Conservation (phyloP, 2,329 filamentous ascomycete species). For the Apiospora malaysiana region DNA sequence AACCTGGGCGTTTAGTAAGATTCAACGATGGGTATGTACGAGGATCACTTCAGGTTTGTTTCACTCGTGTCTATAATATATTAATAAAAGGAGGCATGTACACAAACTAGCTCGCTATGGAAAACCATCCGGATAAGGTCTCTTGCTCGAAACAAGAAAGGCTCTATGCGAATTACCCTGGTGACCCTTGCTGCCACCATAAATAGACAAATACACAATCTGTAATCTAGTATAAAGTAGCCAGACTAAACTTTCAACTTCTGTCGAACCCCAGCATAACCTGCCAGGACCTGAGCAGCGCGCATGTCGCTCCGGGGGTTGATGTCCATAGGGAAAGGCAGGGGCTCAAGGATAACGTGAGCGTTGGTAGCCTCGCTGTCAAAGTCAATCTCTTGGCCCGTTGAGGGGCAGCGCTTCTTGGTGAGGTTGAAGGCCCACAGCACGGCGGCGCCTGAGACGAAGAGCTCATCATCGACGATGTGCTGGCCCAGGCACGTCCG, state of each 20-base stretch:
- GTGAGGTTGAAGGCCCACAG: conserved; percentile 57
- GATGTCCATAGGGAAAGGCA: conserved; percentile 53
- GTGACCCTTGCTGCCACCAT: background rate
- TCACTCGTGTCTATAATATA: background rate
- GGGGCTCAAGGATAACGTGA: conserved; percentile 59
- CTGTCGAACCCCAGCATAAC: conserved; percentile 42
- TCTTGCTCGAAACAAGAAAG: background rate
- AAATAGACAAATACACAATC: background rate
- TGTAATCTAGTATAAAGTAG: background rate
- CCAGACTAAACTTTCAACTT: conserved; percentile 30
- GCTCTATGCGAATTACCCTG: background rate
- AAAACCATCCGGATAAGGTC: background rate
- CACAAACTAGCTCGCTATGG: background rate
- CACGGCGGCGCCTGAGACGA: conserved; percentile 53
- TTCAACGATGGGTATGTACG: too few relatives aligned
- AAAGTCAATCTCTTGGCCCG: conserved; percentile 49
- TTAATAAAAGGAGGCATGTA: background rate
- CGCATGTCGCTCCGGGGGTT: conserved; percentile 47
- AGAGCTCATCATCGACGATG: conserved; percentile 65
- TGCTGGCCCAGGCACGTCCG: conserved; percentile 67
- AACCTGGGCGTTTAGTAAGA: too few relatives aligned
- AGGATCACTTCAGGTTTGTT: background rate
- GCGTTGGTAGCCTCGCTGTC: conserved; percentile 57
- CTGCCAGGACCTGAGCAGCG: conserved; percentile 44
- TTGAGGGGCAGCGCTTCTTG: conserved; percentile 47